These are phyloP conservation scores for Mycena amicta DNA, from an alignment of 768 basidiomycete genomes.

Conservation along the genomic window DNA sequence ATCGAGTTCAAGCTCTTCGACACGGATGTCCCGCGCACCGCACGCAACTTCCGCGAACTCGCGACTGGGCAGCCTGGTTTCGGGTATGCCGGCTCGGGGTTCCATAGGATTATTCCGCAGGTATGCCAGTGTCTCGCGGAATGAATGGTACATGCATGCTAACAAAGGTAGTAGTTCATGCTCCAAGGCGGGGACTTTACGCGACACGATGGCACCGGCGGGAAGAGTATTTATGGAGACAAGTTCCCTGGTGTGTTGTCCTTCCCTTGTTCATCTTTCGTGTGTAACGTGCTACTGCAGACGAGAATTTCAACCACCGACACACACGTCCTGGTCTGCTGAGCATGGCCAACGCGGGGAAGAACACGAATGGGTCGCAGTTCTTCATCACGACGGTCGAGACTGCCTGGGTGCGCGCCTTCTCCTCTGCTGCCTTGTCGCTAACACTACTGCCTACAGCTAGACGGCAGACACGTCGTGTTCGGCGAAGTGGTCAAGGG, in stretches of 20 bases:
- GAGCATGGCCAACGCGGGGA: conserved; percentile 81
- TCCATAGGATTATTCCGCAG: conserved; percentile 82
- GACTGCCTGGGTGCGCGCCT: conserved; percentile 49
- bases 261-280: background rate
- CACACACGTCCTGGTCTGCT: conserved; percentile 72
- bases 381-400: conserved; percentile 89
- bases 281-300: conserved; percentile 36
- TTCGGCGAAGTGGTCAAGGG: conserved; percentile 80
- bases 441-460: conserved; percentile 72
- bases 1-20: conserved; percentile 89
- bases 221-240: conserved; percentile 76
- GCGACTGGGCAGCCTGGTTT: conserved; percentile 74
- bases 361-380: conserved; percentile 83
- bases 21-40: conserved; percentile 71
- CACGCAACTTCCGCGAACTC: conserved; percentile 87
- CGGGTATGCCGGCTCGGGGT: conserved; percentile 67
- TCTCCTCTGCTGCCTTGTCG: conserved; percentile 59
- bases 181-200: conserved; percentile 92
- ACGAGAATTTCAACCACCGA: conserved; percentile 82
- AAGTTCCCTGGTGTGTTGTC: conserved; percentile 63
- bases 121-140: too few species aligned
- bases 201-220: conserved; percentile 67
- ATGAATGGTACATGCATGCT: too few species aligned
- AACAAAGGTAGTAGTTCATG: too few species aligned
- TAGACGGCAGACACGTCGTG: conserved; percentile 84